These are phyloP conservation scores for Microsporum ferrugineum DNA, from an alignment of 2,329 filamentous ascomycete genomes.

Conservation along the genomic window DNA sequence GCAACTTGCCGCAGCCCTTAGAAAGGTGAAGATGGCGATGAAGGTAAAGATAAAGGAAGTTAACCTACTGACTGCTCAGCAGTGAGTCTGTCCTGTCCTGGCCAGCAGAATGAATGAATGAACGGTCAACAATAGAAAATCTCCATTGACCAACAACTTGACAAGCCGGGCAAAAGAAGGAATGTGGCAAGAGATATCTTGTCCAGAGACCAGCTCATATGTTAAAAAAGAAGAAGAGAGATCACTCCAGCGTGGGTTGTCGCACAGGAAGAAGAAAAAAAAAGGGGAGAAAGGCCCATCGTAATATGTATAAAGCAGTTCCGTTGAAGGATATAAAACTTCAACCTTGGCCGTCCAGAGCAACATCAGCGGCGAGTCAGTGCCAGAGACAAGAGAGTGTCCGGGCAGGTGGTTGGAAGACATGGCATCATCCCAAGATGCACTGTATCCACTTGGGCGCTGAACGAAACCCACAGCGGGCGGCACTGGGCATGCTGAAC, in stretches of 20 bases:
- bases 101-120: not conserved
- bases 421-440: not conserved
- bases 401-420: not conserved
- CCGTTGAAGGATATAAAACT: not conserved
- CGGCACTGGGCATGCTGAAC: not conserved
- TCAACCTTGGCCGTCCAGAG: not conserved
- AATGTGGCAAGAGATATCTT: not conserved
- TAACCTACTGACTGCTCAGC: not conserved
- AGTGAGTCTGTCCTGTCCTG: not conserved
- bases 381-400: not conserved
- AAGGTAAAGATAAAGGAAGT: not conserved
- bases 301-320: not conserved
- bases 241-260: not conserved
- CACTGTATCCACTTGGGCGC: slow-evolving; percentile 1
- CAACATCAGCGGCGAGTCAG: not conserved
- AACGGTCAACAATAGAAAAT: not conserved
- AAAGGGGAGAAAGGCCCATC: not conserved
- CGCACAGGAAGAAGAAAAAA: not conserved
- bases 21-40: not conserved
- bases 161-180: not conserved
- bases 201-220: not conserved
- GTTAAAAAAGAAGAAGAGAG: not conserved
- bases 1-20: not conserved
- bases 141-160: not conserved
- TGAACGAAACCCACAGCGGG: not conserved